Conservation (phyloP, 2,329 filamentous ascomycete genomes). For the Alternaria arborescens region DNA sequence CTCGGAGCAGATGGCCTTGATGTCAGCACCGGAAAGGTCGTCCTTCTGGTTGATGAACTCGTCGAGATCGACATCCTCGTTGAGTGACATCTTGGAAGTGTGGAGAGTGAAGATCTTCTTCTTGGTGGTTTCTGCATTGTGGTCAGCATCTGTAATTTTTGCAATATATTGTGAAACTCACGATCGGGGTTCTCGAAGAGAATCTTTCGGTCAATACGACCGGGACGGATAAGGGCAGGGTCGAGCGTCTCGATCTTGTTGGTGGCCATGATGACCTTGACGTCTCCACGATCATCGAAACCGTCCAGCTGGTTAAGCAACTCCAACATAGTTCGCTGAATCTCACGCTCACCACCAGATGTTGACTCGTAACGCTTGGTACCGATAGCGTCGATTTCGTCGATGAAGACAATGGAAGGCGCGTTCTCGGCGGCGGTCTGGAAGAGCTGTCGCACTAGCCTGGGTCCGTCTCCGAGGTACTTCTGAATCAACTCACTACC, state of each 20-base stretch:
- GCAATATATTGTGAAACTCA: conserved; percentile 50
- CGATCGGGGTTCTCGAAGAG: conserved; percentile 76
- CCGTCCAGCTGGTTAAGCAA: conserved; percentile 97
- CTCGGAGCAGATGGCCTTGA: conserved; percentile 98
- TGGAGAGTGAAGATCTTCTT: conserved; percentile 99
- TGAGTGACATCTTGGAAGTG: conserved; percentile 97
- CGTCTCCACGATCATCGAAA: conserved; percentile 97
- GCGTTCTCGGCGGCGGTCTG: conserved; percentile 95
- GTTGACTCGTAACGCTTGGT: conserved; percentile 99
- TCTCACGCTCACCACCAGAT: conserved; percentile 94
- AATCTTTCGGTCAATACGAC: conserved; percentile 98
- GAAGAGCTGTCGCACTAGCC: conserved; percentile 95
- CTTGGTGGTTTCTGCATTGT: conserved; percentile 82
- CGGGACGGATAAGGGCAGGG: conserved; percentile 92
- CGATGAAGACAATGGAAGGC: conserved; percentile 97
- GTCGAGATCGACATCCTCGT: conserved; percentile 95
- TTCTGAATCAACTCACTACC: conserved; percentile 98
- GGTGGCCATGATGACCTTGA: conserved; percentile 99
- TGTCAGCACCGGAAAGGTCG: conserved; percentile 94
- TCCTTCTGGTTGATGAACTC: conserved; percentile 99
- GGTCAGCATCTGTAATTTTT: conserved; percentile 58
- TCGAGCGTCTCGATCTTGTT: conserved; percentile 99
- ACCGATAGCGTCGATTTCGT: conserved; percentile 98
- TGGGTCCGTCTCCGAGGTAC: conserved; percentile 94
- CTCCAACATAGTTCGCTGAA: conserved; percentile 98